A percentile compares a stretch with the other conserved stretches of the same genome.
Conservation (phyloP, 1,139 yeast genomes). For the Yamadazyma membranifaciens region DNA sequence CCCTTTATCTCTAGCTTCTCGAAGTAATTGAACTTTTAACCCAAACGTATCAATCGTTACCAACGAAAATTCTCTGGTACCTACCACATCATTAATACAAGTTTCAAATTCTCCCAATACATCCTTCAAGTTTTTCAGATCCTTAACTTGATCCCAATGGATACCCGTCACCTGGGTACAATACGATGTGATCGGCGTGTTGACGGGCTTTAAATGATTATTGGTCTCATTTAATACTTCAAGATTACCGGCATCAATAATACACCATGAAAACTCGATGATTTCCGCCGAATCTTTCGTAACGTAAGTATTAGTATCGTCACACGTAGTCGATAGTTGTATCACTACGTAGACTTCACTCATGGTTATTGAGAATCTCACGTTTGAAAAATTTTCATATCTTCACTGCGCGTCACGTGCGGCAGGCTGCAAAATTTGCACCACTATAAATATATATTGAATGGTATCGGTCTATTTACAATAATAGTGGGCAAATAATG, state of each 20-base stretch:
- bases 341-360: slow-evolving; percentile 62
- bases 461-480: background rate
- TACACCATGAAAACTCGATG: slow-evolving; percentile 65
- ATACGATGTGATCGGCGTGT: slow-evolving; percentile 65
- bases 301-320: slow-evolving; percentile 58
- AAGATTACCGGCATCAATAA: slow-evolving; percentile 40
- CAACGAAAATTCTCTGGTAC: slow-evolving; percentile 58
- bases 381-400: background rate
- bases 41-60: slow-evolving; percentile 69
- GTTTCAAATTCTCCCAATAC: slow-evolving; percentile 56
- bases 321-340: slow-evolving; percentile 67
- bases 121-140: slow-evolving; percentile 55
- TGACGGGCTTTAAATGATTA: slow-evolving; percentile 58
- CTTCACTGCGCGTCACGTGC: slow-evolving; percentile 1
- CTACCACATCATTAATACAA: slow-evolving; percentile 43
- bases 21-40: slow-evolving; percentile 70
- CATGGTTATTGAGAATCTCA: slow-evolving; percentile 26
- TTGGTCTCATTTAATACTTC: slow-evolving; percentile 37
- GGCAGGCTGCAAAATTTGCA: background rate
- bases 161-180: slow-evolving; percentile 54
- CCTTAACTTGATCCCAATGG: slow-evolving; percentile 64
- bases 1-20: slow-evolving; percentile 79
- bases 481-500: slow-evolving; percentile 8
- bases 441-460: background rate
- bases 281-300: slow-evolving; percentile 65